Evolutionary conservation across 73 alveolate genomes (phyloP).

Genomic region (Loxodes magnus): DNA sequence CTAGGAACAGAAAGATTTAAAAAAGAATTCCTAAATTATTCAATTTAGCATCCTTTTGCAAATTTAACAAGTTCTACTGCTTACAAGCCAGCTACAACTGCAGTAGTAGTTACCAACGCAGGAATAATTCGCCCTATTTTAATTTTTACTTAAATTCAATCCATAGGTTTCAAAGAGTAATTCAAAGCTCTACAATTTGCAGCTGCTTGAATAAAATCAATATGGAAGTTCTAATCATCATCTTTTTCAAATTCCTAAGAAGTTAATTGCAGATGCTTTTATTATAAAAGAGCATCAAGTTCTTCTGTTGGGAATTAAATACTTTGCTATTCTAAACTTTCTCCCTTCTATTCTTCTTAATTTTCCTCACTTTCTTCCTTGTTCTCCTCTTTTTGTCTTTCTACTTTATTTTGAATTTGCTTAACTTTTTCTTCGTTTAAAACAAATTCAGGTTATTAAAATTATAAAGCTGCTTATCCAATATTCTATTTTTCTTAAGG

Average conservation of each 20-base stretch:
- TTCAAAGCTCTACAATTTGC: constrained; percentile 81
- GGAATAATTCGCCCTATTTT: constrained; percentile 94
- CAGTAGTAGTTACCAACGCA: constrained; percentile 90
- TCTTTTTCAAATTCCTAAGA: constrained; percentile 78
- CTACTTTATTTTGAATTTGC: too few species aligned
- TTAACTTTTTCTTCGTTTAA: too few species aligned
- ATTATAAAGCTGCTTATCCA: too few species aligned
- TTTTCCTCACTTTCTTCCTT: too few species aligned
- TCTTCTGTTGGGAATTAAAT: too few species aligned
- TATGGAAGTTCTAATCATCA: constrained; percentile 72
- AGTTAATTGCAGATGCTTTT: too few species aligned
- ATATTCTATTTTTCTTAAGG: too few species aligned
- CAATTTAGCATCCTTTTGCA: constrained; percentile 22
- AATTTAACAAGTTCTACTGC: constrained; percentile 33
- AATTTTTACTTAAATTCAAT: constrained; percentile 54
- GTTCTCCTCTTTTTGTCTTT: too few species aligned
- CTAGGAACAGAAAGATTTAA: too few species aligned
- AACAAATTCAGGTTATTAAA: too few species aligned
- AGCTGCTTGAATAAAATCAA: constrained; percentile 77
- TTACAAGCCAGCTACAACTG: constrained; percentile 72
- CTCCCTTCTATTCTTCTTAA: constrained; percentile 35
- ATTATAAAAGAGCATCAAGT: constrained; percentile 9
- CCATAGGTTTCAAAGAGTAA: constrained; percentile 62
- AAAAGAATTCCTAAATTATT: constrained; percentile 26
- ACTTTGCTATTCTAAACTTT: too few species aligned